Percentiles rank a stretch among this genome's conserved stretches.
phyloP scores from a whole-genome alignment of 2,329 filamentous ascomycete genomes.

The Xenosphaeropsis pyriputrescens region DNA sequence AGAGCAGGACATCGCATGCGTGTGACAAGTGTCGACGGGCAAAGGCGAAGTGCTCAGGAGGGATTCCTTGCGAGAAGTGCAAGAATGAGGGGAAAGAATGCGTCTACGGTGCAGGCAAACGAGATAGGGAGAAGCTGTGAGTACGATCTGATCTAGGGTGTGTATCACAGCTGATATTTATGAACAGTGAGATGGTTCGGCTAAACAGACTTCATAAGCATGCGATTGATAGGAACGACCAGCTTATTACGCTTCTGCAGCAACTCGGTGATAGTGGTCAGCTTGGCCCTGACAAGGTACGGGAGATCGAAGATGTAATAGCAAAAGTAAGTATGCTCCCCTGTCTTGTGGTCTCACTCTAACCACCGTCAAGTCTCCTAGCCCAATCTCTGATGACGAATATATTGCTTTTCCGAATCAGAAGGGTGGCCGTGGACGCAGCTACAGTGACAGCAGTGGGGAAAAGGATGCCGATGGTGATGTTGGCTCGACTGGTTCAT shows the following conservation, averaged over 20 bases:
- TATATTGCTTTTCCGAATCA: neutral
- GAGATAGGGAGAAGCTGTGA: conserved; percentile 14
- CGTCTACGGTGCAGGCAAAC: conserved; percentile 15
- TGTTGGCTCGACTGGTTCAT: conserved; percentile 12
- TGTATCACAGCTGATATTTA: conserved; percentile 3
- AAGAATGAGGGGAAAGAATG: conserved; percentile 8
- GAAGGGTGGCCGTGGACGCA: neutral
- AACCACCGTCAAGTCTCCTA: neutral
- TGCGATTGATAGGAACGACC: conserved; percentile 3
- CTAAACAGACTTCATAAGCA: conserved; percentile 5
- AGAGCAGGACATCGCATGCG: conserved; percentile 14
- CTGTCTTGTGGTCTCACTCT: conserved; percentile 1
- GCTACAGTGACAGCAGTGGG: neutral
- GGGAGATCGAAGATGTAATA: conserved; percentile 8
- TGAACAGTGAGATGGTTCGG: conserved; percentile 8
- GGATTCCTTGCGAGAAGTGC: conserved; percentile 18
- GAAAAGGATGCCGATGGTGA: conserved; percentile 4
- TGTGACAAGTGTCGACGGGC: conserved; percentile 19
- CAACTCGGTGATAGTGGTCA: conserved; percentile 7
- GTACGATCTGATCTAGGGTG: neutral
- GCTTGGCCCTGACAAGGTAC: conserved; percentile 7
- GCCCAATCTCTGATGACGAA: neutral
- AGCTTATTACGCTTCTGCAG: conserved; percentile 8
- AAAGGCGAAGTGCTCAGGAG: conserved; percentile 22
- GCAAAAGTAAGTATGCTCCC: conserved; percentile 8